Base-by-base conservation (phyloP, 2,329 filamentous ascomycete genomes). In the Zymoseptoria brevis region DNA sequence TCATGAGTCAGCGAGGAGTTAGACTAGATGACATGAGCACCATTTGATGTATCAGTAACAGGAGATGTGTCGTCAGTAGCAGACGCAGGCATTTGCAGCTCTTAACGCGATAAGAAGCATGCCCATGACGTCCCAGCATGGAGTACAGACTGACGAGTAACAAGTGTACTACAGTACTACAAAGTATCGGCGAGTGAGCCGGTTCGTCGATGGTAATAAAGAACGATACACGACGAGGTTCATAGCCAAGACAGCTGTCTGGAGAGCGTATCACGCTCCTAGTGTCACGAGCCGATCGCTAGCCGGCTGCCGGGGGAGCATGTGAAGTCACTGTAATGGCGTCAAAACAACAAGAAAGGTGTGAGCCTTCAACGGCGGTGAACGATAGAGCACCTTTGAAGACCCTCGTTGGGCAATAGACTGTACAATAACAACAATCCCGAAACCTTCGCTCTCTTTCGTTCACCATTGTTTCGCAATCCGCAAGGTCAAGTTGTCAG, bases 1-100 rank as follows among this genome's bases (percentile, higher is more conserved):
- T 22, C 51, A 57, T 30, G 24, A 26, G 52, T 62, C 59, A 60
- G 61, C 56, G 58, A 53, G 61, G 61, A 60, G 61, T 61, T 58
- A 16, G 56, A 52, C 56, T 24, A 26, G 48, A 24, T 41, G 57
- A 50, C 41, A 52, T 54, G 58, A 60, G 57, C 41, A 51, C 60
- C 55, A 45, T 41, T 19, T 8, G 30, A 8, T 60, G 58, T 60
- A 57, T n/a, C 48, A 57, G 55, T 60, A 57, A 22, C 8, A 19
- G 35, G 16, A 45, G 35, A 45, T n/a, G 35, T 45, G 13, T 13
- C 35, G 35, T 16, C 35, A n/a, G 16, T 45, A 45, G 35, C 35
- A n/a, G 13, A 16, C 13, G 35, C 13, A 45, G 11, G 13, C 35
- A 45, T 16, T 11, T 29, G 26, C 26, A 45, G 35, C 35, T 45